Evolutionary conservation across 1,284 basidiomycete genomes (phyloP), one percentile per base, ranked within the genome.

Genomic region (Phenoliferia sp.): DNA sequence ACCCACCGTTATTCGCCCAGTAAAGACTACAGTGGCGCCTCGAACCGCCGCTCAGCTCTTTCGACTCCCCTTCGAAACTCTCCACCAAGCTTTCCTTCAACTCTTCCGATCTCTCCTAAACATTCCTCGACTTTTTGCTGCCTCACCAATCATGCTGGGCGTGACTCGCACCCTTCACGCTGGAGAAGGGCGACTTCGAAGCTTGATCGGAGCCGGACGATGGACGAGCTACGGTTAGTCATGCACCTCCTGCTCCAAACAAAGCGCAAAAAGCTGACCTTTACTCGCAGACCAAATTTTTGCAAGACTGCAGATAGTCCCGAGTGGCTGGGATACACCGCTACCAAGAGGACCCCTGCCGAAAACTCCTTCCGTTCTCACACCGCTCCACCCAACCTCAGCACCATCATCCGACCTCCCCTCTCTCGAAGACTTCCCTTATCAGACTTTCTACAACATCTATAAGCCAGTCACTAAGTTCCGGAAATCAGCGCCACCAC

Each of bases 381-480:
- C 78, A 28, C 79, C 59, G 48, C 76, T 73, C 50, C 69, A 64
- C 44, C 59, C 61, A 33, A 44, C 58, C 39, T 29, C 26, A 32
- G 44, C 59, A 50, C 71, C 54, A 2, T 59, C 62, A 2, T 34
- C 57, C 52, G 50, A 54, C 68, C 65, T 35, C 35, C 59, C 26
- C 62, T 63, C 9, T 44, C 61, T 44, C 59, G 64, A 33, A 69
- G 64, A 58, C 65, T 87, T 89, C 26, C 88, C 89, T 0, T 96
- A 94, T 78, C 82, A 85, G 61, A 84, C 90, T 28, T 97, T 96
- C 81, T 99, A 85, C 80, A 89, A 97, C 77, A 83, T 94, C 4
- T 97, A 95, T 83, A 95, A 96, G 76, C 95, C 95, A 2, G 84
- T 84, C 3, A 92, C 92, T 0, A 82, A 88, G 10, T 96, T 89